Evolutionary conservation across 192 early-diverging fungal genomes (phyloP).

Genomic region (Phycomyces nitens): DNA sequence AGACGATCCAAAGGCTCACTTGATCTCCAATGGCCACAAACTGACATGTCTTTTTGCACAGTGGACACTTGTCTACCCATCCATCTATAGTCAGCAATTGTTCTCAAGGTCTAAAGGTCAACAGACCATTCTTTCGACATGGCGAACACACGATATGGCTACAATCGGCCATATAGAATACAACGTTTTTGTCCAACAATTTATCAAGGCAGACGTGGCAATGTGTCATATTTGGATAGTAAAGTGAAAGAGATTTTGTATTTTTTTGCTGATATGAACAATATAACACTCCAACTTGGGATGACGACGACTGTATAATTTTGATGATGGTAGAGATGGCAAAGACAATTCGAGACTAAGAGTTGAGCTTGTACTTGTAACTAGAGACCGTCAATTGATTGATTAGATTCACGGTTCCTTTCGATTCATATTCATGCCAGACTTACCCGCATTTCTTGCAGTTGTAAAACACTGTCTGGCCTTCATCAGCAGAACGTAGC

Average conservation of each 20-base stretch:
- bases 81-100: too few species aligned
- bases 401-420: too few species aligned
- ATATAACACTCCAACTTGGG: conserved; percentile 3
- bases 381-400: neutral
- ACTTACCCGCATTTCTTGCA: conserved; percentile 92
- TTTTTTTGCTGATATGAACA: conserved; percentile 5
- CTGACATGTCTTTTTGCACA: conserved; percentile 19
- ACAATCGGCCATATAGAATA: conserved; percentile 21
- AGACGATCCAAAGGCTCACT: neutral
- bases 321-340: neutral
- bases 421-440: too few species aligned
- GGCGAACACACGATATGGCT: conserved; percentile 13
- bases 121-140: neutral
- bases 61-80: neutral
- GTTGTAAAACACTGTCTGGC: conserved; percentile 99
- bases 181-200: conserved; percentile 5
- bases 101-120: neutral
- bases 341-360: conserved; percentile 9
- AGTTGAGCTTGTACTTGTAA: conserved; percentile 23
- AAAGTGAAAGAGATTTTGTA: neutral
- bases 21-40: conserved; percentile 10
- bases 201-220: conserved; percentile 6
- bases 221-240: neutral
- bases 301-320: conserved; percentile 5
- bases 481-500: conserved; percentile 97